Conservation (phyloP, 257 asterid species). For the Datura wrightii region DNA sequence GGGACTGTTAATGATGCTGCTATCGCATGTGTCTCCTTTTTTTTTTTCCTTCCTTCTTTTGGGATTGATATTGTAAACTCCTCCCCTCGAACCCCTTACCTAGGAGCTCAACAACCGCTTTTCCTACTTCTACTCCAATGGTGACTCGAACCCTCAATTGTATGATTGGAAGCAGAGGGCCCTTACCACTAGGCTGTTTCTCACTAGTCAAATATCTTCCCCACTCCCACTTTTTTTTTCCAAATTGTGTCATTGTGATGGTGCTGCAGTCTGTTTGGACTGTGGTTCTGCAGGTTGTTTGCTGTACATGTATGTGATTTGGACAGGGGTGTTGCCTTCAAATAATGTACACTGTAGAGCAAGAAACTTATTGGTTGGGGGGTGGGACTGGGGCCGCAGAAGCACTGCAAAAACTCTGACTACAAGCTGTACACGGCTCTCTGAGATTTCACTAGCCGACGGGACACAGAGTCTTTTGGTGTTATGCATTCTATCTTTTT, state of each 20-base stretch:
- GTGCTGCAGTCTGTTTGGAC: background rate
- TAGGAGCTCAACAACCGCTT: background rate
- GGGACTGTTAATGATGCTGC: background rate
- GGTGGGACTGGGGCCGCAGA: too few relatives aligned
- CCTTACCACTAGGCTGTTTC: too few relatives aligned
- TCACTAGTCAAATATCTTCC: background rate
- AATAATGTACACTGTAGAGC: background rate
- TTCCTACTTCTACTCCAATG: conserved; percentile 20
- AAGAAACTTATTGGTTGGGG: background rate
- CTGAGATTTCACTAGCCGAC: background rate
- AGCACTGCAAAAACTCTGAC: background rate
- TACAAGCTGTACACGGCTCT: conserved; percentile 11
- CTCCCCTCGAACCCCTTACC: background rate
- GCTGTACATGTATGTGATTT: too few relatives aligned
- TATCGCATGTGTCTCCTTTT: background rate
- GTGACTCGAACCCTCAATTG: background rate
- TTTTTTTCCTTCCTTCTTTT: background rate
- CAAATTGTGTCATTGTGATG: background rate
- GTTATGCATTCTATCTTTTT: conserved; percentile 2
- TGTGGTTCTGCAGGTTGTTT: too few relatives aligned
- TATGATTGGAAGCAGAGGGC: too few relatives aligned
- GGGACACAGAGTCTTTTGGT: background rate
- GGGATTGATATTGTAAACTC: background rate
- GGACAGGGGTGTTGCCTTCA: background rate
- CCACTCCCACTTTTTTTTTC: background rate